These are phyloP conservation scores for Elsinoe ampelina DNA, from an alignment of 2,329 filamentous ascomycete species.

Conservation along the genomic window DNA sequence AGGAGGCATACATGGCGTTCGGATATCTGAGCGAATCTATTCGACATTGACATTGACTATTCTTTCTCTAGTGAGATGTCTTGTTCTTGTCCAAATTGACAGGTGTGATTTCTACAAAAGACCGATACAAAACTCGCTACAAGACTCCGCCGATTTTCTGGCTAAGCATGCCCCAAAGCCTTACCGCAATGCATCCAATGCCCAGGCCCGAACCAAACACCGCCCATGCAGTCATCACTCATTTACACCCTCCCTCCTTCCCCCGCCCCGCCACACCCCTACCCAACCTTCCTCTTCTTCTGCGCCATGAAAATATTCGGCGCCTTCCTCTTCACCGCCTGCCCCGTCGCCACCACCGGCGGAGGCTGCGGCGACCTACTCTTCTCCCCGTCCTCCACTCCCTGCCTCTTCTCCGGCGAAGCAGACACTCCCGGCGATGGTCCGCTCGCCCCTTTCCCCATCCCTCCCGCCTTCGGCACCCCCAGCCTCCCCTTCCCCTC, in stretches of 20 bases:
- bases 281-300: slow-evolving; percentile 7
- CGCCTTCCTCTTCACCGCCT: slow-evolving; percentile 11
- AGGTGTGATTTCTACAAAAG: background rate
- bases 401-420: background rate
- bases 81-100: background rate
- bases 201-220: background rate
- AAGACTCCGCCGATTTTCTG: background rate
- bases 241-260: background rate
- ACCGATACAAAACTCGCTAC: background rate
- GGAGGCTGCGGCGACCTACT: background rate
- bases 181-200: background rate
- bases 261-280: background rate
- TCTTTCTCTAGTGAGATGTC: background rate
- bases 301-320: slow-evolving; percentile 12
- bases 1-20: slow-evolving; percentile 4
- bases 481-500: background rate
- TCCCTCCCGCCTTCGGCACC: background rate
- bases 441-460: no score
- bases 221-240: background rate
- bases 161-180: background rate
- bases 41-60: background rate
- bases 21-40: slow-evolving; percentile 6
- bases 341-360: background rate
- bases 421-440: background rate
- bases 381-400: background rate